Conservation (phyloP, 2,329 filamentous ascomycete genomes). For the Penicillium sp. region DNA sequence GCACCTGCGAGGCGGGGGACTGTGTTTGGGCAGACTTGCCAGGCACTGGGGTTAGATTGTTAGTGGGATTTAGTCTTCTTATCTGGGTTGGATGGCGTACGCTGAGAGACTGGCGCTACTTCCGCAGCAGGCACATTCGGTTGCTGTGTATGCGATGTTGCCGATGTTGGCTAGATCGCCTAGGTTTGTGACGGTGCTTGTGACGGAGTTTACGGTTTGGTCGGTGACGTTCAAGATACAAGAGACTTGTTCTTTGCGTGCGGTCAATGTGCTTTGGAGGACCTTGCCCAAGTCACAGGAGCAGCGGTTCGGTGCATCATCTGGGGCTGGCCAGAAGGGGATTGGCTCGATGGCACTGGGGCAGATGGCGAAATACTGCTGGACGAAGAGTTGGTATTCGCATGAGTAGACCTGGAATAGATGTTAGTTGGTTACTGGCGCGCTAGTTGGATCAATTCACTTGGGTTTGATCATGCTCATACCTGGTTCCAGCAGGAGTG, state of each 20-base stretch:
- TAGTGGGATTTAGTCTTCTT: not conserved
- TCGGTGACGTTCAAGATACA: constrained; percentile 23
- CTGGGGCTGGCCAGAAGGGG: constrained; percentile 42
- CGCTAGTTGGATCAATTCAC: not conserved
- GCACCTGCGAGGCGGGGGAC: constrained; percentile 20
- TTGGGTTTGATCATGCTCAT: not conserved
- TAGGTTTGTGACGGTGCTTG: not conserved
- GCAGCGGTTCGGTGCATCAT: constrained; percentile 36
- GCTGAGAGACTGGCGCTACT: constrained; percentile 38
- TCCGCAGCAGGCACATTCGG: constrained; percentile 37
- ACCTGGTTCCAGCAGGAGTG: constrained; percentile 42
- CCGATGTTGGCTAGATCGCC: constrained; percentile 18
- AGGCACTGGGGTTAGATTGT: constrained; percentile 19
- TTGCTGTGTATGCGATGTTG: constrained; percentile 23
- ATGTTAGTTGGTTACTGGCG: not conserved
- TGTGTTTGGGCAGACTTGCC: constrained; percentile 36
- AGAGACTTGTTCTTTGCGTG: constrained; percentile 19
- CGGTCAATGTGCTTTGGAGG: constrained; percentile 16
- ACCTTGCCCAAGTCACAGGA: constrained; percentile 41
- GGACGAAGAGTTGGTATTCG: constrained; percentile 41
- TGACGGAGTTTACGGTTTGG: constrained; percentile 5
- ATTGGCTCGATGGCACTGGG: constrained; percentile 31
- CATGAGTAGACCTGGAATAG: constrained; percentile 38
- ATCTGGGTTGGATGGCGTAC: constrained; percentile 16
- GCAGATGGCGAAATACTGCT: constrained; percentile 36